Percentiles rank a stretch among this genome's conserved stretches.
phyloP scores from a whole-genome alignment of 2,329 filamentous ascomycete genomes.

The Epichloe amarillans region DNA sequence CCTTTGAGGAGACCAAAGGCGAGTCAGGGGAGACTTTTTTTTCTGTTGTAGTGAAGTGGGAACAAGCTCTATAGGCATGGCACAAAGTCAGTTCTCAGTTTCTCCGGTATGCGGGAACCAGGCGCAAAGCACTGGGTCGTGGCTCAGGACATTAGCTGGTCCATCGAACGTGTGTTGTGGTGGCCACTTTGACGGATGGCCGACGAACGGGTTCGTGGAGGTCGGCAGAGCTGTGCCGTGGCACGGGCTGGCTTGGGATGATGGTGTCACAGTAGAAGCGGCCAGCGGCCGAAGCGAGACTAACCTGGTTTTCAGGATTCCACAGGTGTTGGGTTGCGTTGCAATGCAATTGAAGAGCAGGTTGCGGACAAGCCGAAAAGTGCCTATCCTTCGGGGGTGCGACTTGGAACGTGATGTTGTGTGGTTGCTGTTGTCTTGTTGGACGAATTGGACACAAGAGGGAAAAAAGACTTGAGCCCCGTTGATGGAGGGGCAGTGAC shows the following conservation, averaged over 20 bases:
- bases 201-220: slow-evolving; percentile 4
- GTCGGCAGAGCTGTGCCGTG: slow-evolving; percentile 4
- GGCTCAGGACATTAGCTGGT: not conserved
- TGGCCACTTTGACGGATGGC: slow-evolving; percentile 7
- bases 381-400: not conserved
- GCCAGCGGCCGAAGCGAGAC: slow-evolving; percentile 5
- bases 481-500: not conserved
- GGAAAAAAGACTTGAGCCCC: too few relatives aligned
- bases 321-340: slow-evolving; percentile 1
- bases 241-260: slow-evolving; percentile 1
- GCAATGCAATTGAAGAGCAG: slow-evolving; percentile 1
- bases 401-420: not conserved
- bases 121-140: not conserved
- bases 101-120: not conserved
- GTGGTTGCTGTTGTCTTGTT: not conserved
- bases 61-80: not conserved
- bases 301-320: slow-evolving; percentile 3
- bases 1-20: slow-evolving; percentile 61
- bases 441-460: too few relatives aligned
- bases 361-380: not conserved
- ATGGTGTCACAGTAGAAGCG: slow-evolving; percentile 5
- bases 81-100: not conserved
- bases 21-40: slow-evolving; percentile 11
- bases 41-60: not conserved
- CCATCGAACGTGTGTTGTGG: not conserved